Evolutionary conservation across 345 rosid genomes (phyloP).

Genomic region (Nephelium lappaceum): DNA sequence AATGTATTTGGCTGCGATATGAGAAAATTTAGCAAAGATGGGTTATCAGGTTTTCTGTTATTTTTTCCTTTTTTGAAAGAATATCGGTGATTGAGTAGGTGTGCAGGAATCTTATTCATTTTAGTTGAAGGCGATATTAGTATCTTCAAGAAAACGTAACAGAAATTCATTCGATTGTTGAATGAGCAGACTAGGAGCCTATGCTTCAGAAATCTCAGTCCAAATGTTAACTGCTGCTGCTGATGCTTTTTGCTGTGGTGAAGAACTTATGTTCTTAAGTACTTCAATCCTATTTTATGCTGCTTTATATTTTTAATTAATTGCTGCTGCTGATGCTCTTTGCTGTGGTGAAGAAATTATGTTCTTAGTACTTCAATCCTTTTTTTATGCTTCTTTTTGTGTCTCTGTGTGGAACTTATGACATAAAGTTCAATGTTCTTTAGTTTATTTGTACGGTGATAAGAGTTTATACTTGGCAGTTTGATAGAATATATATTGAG

Average conservation of each 20-base stretch:
- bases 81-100: neutral
- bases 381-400: constrained; percentile 6
- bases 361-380: neutral
- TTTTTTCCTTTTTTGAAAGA: too few relatives aligned
- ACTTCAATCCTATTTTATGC: constrained; percentile 4
- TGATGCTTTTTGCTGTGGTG: neutral
- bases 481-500: constrained; percentile 8
- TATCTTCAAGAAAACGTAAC: neutral
- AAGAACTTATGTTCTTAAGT: neutral
- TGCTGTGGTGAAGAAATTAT: neutral
- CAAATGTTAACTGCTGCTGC: neutral
- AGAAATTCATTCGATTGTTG: neutral
- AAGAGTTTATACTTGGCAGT: neutral
- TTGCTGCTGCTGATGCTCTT: neutral
- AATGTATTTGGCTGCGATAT: neutral
- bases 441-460: neutral
- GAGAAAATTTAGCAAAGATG: neutral
- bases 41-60: neutral
- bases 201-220: neutral
- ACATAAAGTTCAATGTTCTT: neutral
- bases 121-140: neutral
- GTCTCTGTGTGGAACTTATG: neutral
- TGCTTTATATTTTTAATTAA: neutral
- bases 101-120: neutral
- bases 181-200: neutral